Percentiles rank a stretch among this genome's conserved stretches.
Conservation (phyloP, 148 eudicot genomes). For the Fallopia convolvulus region DNA sequence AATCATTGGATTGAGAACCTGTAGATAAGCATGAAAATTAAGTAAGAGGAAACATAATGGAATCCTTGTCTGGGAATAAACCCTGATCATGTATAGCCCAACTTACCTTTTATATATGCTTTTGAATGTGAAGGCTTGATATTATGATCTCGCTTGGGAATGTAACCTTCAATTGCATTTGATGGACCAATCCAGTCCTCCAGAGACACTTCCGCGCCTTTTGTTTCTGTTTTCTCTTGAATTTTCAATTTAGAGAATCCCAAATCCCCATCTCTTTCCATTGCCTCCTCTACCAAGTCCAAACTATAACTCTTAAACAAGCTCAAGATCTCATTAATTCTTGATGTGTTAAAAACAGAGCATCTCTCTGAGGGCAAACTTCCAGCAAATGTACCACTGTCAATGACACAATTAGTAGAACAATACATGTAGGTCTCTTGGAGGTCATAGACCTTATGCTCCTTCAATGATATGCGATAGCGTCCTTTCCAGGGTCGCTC, state of each 20-base stretch:
- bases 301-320: conserved; percentile 41
- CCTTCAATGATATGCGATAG: conserved; percentile 70
- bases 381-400: conserved; percentile 56
- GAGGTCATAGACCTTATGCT: conserved; percentile 91
- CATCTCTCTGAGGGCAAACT: conserved; percentile 63
- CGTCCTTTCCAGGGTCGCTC: conserved; percentile 59
- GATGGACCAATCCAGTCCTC: conserved; percentile 85
- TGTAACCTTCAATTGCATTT: conserved; percentile 91
- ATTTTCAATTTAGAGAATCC: conserved; percentile 51
- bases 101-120: conserved; percentile 33
- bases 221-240: conserved; percentile 45
- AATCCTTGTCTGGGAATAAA: background rate
- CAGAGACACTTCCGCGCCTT: conserved; percentile 48
- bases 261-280: conserved; percentile 33
- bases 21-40: background rate
- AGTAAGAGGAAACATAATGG: background rate
- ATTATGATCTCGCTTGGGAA: conserved; percentile 48
- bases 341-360: conserved; percentile 33
- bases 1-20: conserved; percentile 20
- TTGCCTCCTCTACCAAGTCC: conserved; percentile 20
- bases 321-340: conserved; percentile 43
- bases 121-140: conserved; percentile 21
- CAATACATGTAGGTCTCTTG: conserved; percentile 80
- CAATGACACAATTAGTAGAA: conserved; percentile 56
- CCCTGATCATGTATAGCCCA: conserved; percentile 3